These are phyloP conservation scores for Plectosphaerella cucumerina DNA, from an alignment of 2,329 filamentous ascomycete species.

Conservation along the genomic window DNA sequence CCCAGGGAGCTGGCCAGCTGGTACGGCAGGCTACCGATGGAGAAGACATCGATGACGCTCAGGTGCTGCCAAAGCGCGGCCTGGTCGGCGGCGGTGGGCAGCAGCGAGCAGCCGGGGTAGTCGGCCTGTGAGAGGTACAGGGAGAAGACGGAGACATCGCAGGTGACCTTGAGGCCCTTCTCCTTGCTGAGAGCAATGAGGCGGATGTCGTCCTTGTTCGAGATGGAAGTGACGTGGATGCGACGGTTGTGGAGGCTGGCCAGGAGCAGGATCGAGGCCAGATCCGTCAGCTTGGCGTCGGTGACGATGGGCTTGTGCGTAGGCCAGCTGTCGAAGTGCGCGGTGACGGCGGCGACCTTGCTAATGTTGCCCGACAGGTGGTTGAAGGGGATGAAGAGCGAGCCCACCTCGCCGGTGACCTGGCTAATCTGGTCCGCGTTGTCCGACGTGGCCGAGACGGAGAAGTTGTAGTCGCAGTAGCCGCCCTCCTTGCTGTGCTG, in stretches of 20 bases:
- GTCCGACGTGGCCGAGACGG: constrained; percentile 66
- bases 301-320: constrained; percentile 75
- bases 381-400: constrained; percentile 80
- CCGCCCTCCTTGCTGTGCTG: constrained; percentile 63
- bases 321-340: constrained; percentile 77
- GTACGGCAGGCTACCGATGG: constrained; percentile 73
- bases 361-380: constrained; percentile 77
- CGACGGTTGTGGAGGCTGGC: constrained; percentile 75
- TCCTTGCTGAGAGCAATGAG: constrained; percentile 74
- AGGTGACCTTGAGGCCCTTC: constrained; percentile 78
- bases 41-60: constrained; percentile 72
- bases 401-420: constrained; percentile 70
- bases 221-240: constrained; percentile 76
- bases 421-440: constrained; percentile 73
- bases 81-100: constrained; percentile 67
- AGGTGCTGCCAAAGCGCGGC: constrained; percentile 71
- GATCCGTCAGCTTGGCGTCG: constrained; percentile 74
- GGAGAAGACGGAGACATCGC: constrained; percentile 76
- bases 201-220: constrained; percentile 74
- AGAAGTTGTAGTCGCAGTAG: constrained; percentile 77
- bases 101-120: constrained; percentile 60
- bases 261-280: constrained; percentile 74
- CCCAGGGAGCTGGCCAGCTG: constrained; percentile 60
- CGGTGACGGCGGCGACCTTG: constrained; percentile 75
- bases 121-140: constrained; percentile 71